Conservation (phyloP, 176 grass and related monocot species). For the Oryza coarctata region DNA sequence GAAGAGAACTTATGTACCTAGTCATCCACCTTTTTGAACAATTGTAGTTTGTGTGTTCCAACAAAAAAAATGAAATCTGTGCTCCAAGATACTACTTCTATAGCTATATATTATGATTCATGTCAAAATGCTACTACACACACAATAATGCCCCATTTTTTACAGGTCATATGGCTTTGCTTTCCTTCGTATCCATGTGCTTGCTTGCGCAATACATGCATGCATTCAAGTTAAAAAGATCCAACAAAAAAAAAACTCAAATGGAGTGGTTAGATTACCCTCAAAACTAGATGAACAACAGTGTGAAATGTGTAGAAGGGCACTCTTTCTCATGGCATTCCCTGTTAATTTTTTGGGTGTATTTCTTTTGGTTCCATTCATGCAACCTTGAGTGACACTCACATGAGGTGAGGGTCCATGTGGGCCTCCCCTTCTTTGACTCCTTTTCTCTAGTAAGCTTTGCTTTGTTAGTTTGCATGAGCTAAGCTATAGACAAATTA, state of each 20-base stretch:
- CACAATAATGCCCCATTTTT: slow-evolving; percentile 26
- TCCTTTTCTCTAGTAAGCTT: slow-evolving; percentile 45
- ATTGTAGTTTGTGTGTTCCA: neutral
- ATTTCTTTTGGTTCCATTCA: slow-evolving; percentile 41
- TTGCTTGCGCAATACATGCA: slow-evolving; percentile 45
- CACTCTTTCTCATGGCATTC: slow-evolving; percentile 57
- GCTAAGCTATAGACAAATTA: slow-evolving; percentile 33
- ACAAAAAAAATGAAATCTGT: neutral
- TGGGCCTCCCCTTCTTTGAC: slow-evolving; percentile 62
- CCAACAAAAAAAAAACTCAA: neutral
- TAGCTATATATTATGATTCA: slow-evolving; percentile 50
- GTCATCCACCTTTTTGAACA: slow-evolving; percentile 36
- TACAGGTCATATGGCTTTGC: neutral
- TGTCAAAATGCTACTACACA: slow-evolving; percentile 51
- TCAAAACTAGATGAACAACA: slow-evolving; percentile 34
- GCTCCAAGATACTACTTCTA: slow-evolving; percentile 35
- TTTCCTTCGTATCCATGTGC: slow-evolving; percentile 41
- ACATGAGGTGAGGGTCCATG: slow-evolving; percentile 63
- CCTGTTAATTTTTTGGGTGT: slow-evolving; percentile 23
- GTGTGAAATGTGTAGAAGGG: slow-evolving; percentile 43
- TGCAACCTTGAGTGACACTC: slow-evolving; percentile 59
- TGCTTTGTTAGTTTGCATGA: slow-evolving; percentile 40
- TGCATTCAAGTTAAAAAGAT: slow-evolving; percentile 1
- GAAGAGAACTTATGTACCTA: slow-evolving; percentile 33
- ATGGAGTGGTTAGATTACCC: slow-evolving; percentile 60